Evolutionary conservation across 2,329 filamentous ascomycete species (phyloP), one percentile per base, ranked within the genome.

Genomic region (Bertia moriformis): DNA sequence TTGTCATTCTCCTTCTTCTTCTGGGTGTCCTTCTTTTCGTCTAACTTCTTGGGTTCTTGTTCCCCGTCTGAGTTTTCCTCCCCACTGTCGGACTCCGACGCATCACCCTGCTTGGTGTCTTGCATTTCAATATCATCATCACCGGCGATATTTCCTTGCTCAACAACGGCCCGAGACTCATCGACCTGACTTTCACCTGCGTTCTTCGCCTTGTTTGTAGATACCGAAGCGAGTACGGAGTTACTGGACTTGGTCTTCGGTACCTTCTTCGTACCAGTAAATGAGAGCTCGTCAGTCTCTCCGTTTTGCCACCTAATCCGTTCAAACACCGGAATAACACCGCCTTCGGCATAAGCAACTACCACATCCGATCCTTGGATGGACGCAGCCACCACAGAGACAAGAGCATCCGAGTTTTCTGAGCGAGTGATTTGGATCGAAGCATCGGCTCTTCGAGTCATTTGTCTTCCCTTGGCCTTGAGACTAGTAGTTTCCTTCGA

Each of bases 101-200:
- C 45, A 20, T 49, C 48, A 36, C 53, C 53, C 15, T 48, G 51
- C 18, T 48, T 51, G 12, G 49, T 50, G 14, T 46, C 45, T 13
- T 52, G 51, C 4, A 40, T 44, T n/a, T 45, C 46, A 36, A 51
- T 52, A 29, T 42, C 30, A 40, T 41, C 41, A 19, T 56, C 55
- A 33, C 61, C 61, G 29, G 57, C 54, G 29, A 62, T 52, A 33
- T 60, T 62, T 39, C 63, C 59, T 39, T 57, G 51, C 40, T 60
- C 63, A 4, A 78, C 66, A 2, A 66, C 59, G 14, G 69, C 61
- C 40, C 61, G 63, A 27, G 70, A 65, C 45, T 79, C 73, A 51
- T 77, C 66, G 32, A 75, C 65, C 27, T 65, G 62, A 42, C 57
- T 62, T 45, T 65, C 63, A 35, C 59, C 62, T 37, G 59, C 50